A percentile compares a stretch with the other conserved stretches of the same genome.
Conservation (phyloP, 805 yeast species). For the Blastobotrys peoriensis region DNA sequence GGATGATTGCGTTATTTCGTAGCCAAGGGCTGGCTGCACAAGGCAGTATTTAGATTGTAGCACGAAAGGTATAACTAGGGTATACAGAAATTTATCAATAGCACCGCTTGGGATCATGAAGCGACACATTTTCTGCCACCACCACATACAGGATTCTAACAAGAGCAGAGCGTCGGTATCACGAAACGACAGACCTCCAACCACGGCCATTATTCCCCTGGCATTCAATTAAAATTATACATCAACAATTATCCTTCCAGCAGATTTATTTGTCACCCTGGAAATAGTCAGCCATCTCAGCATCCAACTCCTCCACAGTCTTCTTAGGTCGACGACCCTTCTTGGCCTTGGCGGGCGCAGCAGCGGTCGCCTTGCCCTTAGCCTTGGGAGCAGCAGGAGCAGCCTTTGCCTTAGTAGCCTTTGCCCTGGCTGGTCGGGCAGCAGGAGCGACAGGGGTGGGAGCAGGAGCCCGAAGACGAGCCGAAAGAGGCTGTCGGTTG, state of each 20-base stretch:
- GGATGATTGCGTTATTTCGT: not conserved
- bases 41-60: too few species aligned
- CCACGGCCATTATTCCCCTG: too few species aligned
- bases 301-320: constrained; percentile 90
- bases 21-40: too few species aligned
- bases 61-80: too few species aligned
- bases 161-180: too few species aligned
- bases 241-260: too few species aligned
- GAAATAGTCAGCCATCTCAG: constrained; percentile 94
- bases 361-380: constrained; percentile 23
- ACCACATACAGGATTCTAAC: too few species aligned
- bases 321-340: constrained; percentile 46
- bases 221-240: too few species aligned
- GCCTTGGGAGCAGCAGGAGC: constrained; percentile 13
- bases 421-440: constrained; percentile 14
- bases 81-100: too few species aligned
- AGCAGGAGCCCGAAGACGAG: constrained; percentile 45
- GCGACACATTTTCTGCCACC: too few species aligned
- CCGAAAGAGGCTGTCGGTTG: constrained; percentile 54
- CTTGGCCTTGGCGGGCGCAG: constrained; percentile 24
- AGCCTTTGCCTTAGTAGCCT: constrained; percentile 19
- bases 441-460: constrained; percentile 10
- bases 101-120: too few species aligned
- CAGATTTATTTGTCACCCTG: constrained; percentile 14
- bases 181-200: too few species aligned